These are phyloP conservation scores for Desmodesmus armatus DNA, from an alignment of 139 green algal species.

Conservation along the genomic window DNA sequence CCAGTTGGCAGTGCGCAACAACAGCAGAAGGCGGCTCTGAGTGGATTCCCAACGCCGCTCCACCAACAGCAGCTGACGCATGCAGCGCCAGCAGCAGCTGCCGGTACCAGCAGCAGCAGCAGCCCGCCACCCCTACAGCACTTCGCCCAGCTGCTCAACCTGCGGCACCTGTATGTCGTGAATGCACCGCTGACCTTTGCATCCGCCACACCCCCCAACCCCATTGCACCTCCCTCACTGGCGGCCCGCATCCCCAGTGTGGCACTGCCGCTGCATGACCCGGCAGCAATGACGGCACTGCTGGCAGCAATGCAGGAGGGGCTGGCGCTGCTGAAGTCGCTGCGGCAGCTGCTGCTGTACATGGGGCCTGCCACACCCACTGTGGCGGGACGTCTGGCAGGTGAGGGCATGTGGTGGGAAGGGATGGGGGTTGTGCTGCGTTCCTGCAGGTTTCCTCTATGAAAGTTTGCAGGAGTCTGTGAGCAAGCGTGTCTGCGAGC, in stretches of 20 bases:
- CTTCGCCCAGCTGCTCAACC: constrained; percentile 9
- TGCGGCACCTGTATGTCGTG: constrained; percentile 24
- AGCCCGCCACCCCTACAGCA: not conserved
- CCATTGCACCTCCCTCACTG: not conserved
- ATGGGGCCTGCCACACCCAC: not conserved
- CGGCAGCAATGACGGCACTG: not conserved
- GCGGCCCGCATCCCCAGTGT: not conserved
- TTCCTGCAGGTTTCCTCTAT: too few species aligned
- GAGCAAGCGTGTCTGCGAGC: too few species aligned
- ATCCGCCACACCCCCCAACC: not conserved
- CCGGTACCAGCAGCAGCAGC: not conserved
- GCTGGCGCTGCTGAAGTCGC: constrained; percentile 5
- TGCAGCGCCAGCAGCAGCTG: constrained; percentile 23
- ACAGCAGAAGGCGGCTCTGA: not conserved
- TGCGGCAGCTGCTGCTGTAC: constrained; percentile 36
- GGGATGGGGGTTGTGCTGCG: too few species aligned
- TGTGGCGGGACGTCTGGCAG: too few species aligned
- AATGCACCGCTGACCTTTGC: constrained; percentile 1
- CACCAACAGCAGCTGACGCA: not conserved
- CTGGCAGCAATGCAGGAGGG: constrained; percentile 9
- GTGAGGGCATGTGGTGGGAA: too few species aligned
- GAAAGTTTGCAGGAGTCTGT: too few species aligned
- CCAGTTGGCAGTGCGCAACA: not conserved
- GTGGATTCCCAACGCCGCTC: not conserved
- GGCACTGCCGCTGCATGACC: constrained; percentile 10